These are phyloP conservation scores for Nidularia pulvinata DNA, from an alignment of 768 basidiomycete genomes.

Conservation along the genomic window DNA sequence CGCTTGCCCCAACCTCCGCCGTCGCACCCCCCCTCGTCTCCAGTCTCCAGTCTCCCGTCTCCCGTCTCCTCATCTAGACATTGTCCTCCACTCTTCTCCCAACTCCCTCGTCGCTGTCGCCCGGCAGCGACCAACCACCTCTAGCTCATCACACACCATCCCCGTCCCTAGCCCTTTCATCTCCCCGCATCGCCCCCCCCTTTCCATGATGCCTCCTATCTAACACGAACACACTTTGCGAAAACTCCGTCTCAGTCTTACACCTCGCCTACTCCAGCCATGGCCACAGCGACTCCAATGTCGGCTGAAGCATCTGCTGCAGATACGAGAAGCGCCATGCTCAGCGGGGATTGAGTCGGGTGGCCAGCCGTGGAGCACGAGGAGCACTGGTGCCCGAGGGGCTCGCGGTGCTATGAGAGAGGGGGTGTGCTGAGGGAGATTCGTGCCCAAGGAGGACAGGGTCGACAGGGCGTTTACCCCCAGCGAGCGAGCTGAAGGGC, in stretches of 20 bases:
- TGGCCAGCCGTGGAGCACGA: background rate
- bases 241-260: slow-evolving; percentile 73
- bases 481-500: background rate
- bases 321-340: slow-evolving; percentile 18
- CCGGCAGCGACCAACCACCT: background rate
- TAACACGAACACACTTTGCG: slow-evolving; percentile 53
- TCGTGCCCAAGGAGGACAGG: background rate
- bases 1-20: too few relatives aligned
- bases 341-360: slow-evolving; percentile 18
- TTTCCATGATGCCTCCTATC: slow-evolving; percentile 20
- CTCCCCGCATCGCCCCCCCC: slow-evolving; percentile 36
- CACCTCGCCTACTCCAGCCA: slow-evolving; percentile 62
- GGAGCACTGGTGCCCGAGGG: background rate
- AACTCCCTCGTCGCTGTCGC: slow-evolving; percentile 3
- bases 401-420: background rate
- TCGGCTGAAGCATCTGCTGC: slow-evolving; percentile 41
- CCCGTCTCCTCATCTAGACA: background rate
- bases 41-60: too few relatives aligned
- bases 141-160: slow-evolving; percentile 13
- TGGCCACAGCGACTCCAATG: slow-evolving; percentile 35
- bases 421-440: background rate
- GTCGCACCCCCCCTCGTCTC: slow-evolving; percentile 12
- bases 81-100: slow-evolving; percentile 9
- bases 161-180: slow-evolving; percentile 6
- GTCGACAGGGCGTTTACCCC: background rate